phyloP scores from a whole-genome alignment of 1,284 basidiomycete genomes.

The Agaricales sp. region DNA sequence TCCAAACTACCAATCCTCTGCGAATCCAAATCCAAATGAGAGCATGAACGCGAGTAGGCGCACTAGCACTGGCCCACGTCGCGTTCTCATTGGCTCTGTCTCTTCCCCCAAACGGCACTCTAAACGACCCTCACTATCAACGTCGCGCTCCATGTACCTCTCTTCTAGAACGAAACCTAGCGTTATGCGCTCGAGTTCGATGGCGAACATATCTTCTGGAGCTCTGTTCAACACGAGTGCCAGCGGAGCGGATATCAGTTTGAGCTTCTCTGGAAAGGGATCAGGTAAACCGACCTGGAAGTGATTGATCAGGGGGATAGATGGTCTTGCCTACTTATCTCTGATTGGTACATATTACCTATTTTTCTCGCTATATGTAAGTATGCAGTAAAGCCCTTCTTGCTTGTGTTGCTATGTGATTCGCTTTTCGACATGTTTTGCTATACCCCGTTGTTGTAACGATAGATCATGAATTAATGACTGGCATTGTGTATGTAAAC shows the following conservation, averaged over 20 bases:
- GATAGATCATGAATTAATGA: background rate
- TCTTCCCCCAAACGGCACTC: background rate
- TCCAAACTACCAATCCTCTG: conserved; percentile 22
- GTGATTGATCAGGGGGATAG: conserved; percentile 18
- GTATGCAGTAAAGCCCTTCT: too few relatives aligned
- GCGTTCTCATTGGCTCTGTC: background rate
- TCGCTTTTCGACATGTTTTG: background rate
- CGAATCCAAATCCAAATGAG: background rate
- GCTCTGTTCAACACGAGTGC: conserved; percentile 39
- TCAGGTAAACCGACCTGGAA: conserved; percentile 36
- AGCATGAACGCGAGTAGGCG: background rate
- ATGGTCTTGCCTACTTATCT: conserved; percentile 7
- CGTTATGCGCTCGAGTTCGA: conserved; percentile 12
- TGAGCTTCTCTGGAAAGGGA: conserved; percentile 20
- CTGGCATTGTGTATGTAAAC: background rate
- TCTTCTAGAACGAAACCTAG: conserved; percentile 20
- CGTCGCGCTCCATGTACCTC: conserved; percentile 16
- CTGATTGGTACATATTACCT: too few relatives aligned
- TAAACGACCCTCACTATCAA: background rate
- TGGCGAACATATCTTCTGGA: conserved; percentile 25
- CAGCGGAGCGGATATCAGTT: conserved; percentile 31
- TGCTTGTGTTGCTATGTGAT: background rate
- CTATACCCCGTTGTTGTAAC: background rate
- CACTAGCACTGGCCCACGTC: background rate
- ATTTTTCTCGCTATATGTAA: conserved; percentile 2